phyloP scores from a whole-genome alignment of 2,329 filamentous ascomycete genomes.

The Arthrocladium fulminans region DNA sequence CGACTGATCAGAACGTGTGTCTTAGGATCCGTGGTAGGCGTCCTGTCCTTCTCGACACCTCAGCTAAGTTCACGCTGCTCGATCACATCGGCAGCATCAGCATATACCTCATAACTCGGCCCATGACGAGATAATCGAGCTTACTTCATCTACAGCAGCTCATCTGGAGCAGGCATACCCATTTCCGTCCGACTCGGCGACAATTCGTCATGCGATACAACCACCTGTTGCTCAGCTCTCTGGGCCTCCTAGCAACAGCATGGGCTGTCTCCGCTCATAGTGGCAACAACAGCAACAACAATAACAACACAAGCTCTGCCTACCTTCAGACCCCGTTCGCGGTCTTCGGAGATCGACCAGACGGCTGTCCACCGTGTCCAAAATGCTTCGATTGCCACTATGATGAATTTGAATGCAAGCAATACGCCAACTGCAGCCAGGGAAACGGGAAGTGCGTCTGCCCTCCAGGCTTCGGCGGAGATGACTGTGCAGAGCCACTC shows the following conservation, averaged over 20 bases:
- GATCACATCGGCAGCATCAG: not conserved
- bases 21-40: not conserved
- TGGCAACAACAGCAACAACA: too few species aligned
- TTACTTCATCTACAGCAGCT: constrained; percentile 3
- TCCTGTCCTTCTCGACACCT: not conserved
- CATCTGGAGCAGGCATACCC: constrained; percentile 3
- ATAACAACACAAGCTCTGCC: constrained; percentile 53
- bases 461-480: constrained; percentile 83
- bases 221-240: not conserved
- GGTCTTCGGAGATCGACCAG: constrained; percentile 62
- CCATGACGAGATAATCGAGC: constrained; percentile 4
- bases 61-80: not conserved
- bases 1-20: constrained; percentile 2
- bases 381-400: constrained; percentile 93
- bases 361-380: constrained; percentile 42
- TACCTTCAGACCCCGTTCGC: constrained; percentile 52
- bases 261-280: constrained; percentile 24
- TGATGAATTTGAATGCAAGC: constrained; percentile 80
- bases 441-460: constrained; percentile 90
- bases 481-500: constrained; percentile 85
- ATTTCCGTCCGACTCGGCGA: not conserved
- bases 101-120: not conserved
- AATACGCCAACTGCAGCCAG: constrained; percentile 81
- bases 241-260: constrained; percentile 23
- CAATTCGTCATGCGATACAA: not conserved